These are phyloP conservation scores for Neobulgaria alba DNA, from an alignment of 2,329 filamentous ascomycete genomes.

Conservation along the genomic window DNA sequence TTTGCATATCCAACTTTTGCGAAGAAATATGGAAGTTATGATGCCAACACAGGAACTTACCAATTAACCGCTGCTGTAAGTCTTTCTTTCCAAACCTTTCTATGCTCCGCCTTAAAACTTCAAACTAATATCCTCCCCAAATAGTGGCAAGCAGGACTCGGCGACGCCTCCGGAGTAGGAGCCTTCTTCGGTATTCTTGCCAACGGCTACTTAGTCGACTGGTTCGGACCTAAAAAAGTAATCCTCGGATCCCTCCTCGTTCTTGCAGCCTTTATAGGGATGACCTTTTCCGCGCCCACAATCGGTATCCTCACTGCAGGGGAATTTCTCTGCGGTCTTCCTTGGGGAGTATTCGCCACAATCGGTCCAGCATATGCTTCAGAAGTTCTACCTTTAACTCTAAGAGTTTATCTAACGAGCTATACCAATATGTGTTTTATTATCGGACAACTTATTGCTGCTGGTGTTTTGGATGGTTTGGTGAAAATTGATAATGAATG, in stretches of 20 bases:
- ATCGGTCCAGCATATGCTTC: slow-evolving; percentile 1
- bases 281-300: slow-evolving; percentile 41
- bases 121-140: too few species aligned
- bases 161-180: slow-evolving; percentile 15
- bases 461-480: slow-evolving; percentile 37
- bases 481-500: slow-evolving; percentile 16
- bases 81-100: too few species aligned
- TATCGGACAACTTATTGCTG: slow-evolving; percentile 36
- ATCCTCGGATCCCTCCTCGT: slow-evolving; percentile 19
- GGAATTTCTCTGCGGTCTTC: slow-evolving; percentile 2
- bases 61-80: slow-evolving; percentile 11
- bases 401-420: slow-evolving; percentile 11
- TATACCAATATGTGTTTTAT: slow-evolving; percentile 13
- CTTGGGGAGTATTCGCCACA: slow-evolving; percentile 2
- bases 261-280: slow-evolving; percentile 37
- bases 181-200: slow-evolving; percentile 31
- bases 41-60: slow-evolving; percentile 7
- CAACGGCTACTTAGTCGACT: slow-evolving; percentile 35
- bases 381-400: slow-evolving; percentile 1
- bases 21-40: slow-evolving; percentile 15
- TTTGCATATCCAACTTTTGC: slow-evolving; percentile 15
- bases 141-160: slow-evolving; percentile 19
- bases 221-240: slow-evolving; percentile 37
- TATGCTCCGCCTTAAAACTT: too few species aligned
- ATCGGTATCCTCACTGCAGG: slow-evolving; percentile 25